Evolutionary conservation across 495 filamentous ascomycete genomes (phyloP).

Genomic region (Cercophora scortea): DNA sequence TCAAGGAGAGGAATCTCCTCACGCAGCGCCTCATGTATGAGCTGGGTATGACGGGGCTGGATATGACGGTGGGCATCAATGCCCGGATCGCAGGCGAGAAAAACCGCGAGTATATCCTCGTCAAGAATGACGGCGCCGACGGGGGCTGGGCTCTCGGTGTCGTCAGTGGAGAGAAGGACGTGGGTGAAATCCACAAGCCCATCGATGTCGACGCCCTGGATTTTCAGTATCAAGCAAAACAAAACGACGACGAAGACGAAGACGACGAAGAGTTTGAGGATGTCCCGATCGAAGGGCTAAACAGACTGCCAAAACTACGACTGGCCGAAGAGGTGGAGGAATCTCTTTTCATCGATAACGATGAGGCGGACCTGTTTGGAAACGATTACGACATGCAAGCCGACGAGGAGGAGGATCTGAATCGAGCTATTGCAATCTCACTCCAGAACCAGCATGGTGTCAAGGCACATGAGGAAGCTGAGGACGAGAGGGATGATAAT

Average conservation of each 20-base stretch:
- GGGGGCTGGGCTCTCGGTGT: conserved; percentile 97
- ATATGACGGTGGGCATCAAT: conserved; percentile 54
- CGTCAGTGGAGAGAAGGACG: conserved; percentile 69
- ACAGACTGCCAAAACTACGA: conserved; percentile 65
- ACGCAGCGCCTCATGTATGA: conserved; percentile 94
- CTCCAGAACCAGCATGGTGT: conserved; percentile 42
- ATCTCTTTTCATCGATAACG: conserved; percentile 56
- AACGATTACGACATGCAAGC: conserved; percentile 30
- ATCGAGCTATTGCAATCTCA: conserved; percentile 77
- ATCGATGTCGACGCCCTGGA: conserved; percentile 81
- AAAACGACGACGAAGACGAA: conserved; percentile 52
- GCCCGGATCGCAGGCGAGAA: conserved; percentile 81
- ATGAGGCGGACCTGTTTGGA: conserved; percentile 19
- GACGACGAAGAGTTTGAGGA: conserved; percentile 83
- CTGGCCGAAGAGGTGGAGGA: conserved; percentile 34
- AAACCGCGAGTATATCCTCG: conserved; percentile 87
- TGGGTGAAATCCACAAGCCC: conserved; percentile 67
- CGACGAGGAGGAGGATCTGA: conserved; percentile 71
- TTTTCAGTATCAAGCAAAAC: conserved; percentile 45
- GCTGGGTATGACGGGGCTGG: conserved; percentile 75
- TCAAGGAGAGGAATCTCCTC: conserved; percentile 85
- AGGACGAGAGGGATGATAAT: conserved; percentile 38
- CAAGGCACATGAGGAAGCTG: conserved; percentile 25
- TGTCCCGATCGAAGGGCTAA: conserved; percentile 89
- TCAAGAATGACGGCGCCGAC: conserved; percentile 89